Percentiles rank a stretch among this genome's conserved stretches.
These are phyloP conservation scores for Solanum chmielewskii DNA, from an alignment of 257 asterid species.

Conservation along the genomic window DNA sequence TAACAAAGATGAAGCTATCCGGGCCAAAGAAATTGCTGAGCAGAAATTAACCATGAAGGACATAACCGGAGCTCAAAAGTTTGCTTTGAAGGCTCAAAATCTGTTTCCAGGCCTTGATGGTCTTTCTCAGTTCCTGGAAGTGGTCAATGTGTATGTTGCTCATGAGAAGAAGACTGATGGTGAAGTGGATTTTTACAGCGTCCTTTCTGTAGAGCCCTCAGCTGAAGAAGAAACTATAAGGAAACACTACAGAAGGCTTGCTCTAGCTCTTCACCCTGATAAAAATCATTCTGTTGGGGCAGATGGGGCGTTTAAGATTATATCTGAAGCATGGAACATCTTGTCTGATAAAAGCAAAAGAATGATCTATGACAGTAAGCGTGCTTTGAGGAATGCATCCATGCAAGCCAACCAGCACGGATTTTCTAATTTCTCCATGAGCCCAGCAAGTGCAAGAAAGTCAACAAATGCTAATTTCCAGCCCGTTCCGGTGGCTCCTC, in stretches of 20 bases:
- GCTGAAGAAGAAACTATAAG: constrained; percentile 26
- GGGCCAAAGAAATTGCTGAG: constrained; percentile 53
- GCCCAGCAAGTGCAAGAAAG: constrained; percentile 9
- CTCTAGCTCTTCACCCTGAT: constrained; percentile 65
- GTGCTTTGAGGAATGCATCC: constrained; percentile 3
- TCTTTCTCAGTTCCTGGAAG: constrained; percentile 41
- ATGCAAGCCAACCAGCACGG: not conserved
- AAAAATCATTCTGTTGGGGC: constrained; percentile 60
- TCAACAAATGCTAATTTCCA: not conserved
- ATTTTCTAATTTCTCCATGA: not conserved
- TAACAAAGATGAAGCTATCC: constrained; percentile 48
- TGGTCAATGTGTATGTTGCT: constrained; percentile 27
- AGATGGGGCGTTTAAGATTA: constrained; percentile 52
- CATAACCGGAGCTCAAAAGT: constrained; percentile 41
- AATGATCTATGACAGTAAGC: constrained; percentile 22
- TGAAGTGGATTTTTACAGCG: constrained; percentile 38
- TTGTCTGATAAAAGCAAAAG: constrained; percentile 39
- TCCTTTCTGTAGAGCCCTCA: constrained; percentile 41
- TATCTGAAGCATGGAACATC: constrained; percentile 48
- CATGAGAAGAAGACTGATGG: constrained; percentile 38
- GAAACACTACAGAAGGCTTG: constrained; percentile 33
- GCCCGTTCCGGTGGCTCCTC: constrained; percentile 6
- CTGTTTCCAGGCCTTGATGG: constrained; percentile 59
- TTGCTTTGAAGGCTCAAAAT: constrained; percentile 46
- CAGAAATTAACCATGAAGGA: constrained; percentile 37